Percentiles rank a stretch among this genome's conserved stretches.
Evolutionary conservation across 1,284 basidiomycete genomes (phyloP).

Genomic region (Leccinum griseonigrum): DNA sequence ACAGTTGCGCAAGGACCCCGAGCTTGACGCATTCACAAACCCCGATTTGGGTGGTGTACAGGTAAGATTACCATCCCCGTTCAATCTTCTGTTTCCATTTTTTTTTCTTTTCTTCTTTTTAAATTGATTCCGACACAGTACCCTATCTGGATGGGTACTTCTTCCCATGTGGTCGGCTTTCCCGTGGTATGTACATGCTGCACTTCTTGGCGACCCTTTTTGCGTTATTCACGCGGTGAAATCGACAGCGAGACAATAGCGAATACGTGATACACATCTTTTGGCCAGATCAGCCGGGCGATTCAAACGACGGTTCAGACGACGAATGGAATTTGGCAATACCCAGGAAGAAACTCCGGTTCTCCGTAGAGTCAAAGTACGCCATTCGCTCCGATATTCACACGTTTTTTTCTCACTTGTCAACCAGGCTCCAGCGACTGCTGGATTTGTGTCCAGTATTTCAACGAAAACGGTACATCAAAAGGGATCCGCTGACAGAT

Average conservation of each 20-base stretch:
- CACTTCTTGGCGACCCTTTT: neutral
- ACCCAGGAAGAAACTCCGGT: constrained; percentile 13
- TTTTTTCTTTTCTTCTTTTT: neutral
- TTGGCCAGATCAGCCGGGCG: constrained; percentile 7
- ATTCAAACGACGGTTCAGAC: neutral
- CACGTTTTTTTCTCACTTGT: neutral
- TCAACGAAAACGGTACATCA: constrained; percentile 10
- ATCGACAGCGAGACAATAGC: constrained; percentile 12
- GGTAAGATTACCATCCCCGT: constrained; percentile 6
- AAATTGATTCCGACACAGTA: constrained; percentile 22
- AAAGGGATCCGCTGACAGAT: constrained; percentile 16
- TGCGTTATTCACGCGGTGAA: neutral
- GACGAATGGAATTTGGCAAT: constrained; percentile 11
- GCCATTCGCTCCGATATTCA: neutral
- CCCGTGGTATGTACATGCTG: constrained; percentile 13
- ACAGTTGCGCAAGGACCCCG: constrained; percentile 34
- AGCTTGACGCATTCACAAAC: constrained; percentile 20
- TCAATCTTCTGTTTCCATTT: neutral
- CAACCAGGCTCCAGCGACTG: constrained; percentile 10
- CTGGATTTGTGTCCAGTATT: constrained; percentile 18
- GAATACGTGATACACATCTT: constrained; percentile 21
- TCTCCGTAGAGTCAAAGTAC: constrained; percentile 16
- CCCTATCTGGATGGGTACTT: constrained; percentile 38
- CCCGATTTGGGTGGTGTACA: constrained; percentile 26
- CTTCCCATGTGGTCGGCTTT: constrained; percentile 28